Evolutionary conservation across 2,329 filamentous ascomycete genomes (phyloP).

Genomic region (Pestalotiopsis sp.): DNA sequence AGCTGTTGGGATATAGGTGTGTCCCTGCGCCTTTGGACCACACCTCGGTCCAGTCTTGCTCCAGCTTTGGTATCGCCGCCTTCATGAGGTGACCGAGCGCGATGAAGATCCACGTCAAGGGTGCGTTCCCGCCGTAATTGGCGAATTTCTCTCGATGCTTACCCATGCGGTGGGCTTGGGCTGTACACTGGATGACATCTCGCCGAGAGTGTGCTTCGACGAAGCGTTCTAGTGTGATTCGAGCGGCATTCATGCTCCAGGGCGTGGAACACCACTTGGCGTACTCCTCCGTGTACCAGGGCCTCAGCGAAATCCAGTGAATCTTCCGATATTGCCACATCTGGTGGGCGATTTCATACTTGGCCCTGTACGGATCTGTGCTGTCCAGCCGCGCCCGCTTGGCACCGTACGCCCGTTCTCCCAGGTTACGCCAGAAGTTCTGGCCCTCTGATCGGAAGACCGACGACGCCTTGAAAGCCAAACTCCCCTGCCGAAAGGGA

Average conservation of each 20-base stretch:
- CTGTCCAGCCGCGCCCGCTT: not conserved
- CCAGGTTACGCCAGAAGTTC: not conserved
- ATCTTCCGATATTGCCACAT: not conserved
- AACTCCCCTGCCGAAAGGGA: not conserved
- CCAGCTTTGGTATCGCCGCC: constrained; percentile 5
- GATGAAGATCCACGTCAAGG: constrained; percentile 1
- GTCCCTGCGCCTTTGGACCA: not conserved
- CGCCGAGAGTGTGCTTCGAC: constrained; percentile 7
- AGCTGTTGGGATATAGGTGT: constrained; percentile 2
- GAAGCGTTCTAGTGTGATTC: constrained; percentile 9
- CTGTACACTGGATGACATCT: not conserved
- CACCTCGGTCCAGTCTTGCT: not conserved
- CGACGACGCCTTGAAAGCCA: not conserved
- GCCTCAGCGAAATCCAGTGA: constrained; percentile 2
- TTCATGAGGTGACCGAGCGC: constrained; percentile 13
- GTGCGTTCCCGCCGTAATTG: not conserved
- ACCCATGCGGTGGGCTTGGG: not conserved
- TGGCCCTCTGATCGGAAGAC: not conserved
- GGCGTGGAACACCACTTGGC: constrained; percentile 8
- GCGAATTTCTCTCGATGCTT: not conserved
- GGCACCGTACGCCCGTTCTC: not conserved
- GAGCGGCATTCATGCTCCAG: constrained; percentile 10
- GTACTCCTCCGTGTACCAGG: constrained; percentile 14
- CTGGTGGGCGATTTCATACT: not conserved
- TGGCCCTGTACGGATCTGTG: not conserved